These are phyloP conservation scores for Inonotus hispidus DNA, from an alignment of 1,284 basidiomycete genomes.

Conservation along the genomic window DNA sequence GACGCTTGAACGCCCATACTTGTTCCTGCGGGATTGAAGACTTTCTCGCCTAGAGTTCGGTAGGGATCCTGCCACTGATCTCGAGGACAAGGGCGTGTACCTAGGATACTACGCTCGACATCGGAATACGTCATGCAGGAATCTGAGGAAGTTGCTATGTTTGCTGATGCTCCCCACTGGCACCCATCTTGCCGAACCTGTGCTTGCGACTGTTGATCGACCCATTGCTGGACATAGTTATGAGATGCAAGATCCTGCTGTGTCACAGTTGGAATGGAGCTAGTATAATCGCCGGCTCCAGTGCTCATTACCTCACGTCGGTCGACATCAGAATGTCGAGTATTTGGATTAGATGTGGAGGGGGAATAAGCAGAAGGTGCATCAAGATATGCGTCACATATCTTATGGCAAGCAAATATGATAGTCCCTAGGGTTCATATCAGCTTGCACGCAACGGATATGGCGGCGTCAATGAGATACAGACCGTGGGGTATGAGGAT, in stretches of 20 bases:
- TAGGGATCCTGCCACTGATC: background rate
- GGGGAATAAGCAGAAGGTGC: background rate
- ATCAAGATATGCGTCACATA: constrained; percentile 29
- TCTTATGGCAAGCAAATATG: constrained; percentile 81
- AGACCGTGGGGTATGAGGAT: constrained; percentile 92
- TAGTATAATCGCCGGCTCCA: constrained; percentile 1
- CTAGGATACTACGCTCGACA: background rate
- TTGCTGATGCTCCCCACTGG: background rate
- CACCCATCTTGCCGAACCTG: background rate
- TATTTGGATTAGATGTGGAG: background rate
- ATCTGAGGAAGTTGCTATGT: background rate
- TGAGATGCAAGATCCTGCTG: background rate
- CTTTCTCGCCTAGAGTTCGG: background rate
- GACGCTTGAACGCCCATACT: background rate
- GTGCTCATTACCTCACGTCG: background rate
- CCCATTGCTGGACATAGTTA: constrained; percentile 15
- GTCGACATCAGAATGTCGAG: background rate
- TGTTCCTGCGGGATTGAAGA: background rate
- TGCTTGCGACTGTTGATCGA: constrained; percentile 5
- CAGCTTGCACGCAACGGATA: constrained; percentile 5
- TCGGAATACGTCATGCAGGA: background rate
- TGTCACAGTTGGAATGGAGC: background rate
- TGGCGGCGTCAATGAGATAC: constrained; percentile 28
- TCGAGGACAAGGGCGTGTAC: background rate
- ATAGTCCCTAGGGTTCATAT: constrained; percentile 50